Percentiles rank a stretch among this genome's conserved stretches.
Conservation (phyloP, 1,139 yeast genomes). For the Lodderomyces beijingensis region DNA sequence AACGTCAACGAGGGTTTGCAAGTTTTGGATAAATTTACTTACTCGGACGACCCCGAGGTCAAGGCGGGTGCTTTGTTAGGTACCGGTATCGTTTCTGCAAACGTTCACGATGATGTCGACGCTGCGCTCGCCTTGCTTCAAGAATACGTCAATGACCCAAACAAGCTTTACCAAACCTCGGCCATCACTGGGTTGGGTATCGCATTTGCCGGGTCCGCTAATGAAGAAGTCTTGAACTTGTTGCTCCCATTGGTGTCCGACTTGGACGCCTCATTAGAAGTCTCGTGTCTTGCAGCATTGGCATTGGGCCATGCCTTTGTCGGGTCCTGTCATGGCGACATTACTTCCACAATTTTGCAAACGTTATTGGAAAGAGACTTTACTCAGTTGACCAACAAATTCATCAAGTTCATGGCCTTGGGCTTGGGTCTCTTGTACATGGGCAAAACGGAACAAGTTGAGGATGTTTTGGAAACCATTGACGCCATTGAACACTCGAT, state of each 20-base stretch:
- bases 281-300: constrained; percentile 81
- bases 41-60: constrained; percentile 80
- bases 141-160: constrained; percentile 61
- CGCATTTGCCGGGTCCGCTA: constrained; percentile 92
- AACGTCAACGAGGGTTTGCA: constrained; percentile 86
- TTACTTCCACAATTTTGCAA: constrained; percentile 85
- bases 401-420: constrained; percentile 85
- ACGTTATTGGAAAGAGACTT: constrained; percentile 83
- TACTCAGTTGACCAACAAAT: constrained; percentile 73
- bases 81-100: constrained; percentile 90
- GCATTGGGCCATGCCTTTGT: constrained; percentile 94
- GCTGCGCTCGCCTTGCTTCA: constrained; percentile 83
- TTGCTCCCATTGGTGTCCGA: constrained; percentile 88
- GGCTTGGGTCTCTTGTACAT: constrained; percentile 90
- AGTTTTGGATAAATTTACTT: constrained; percentile 81
- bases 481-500: constrained; percentile 96
- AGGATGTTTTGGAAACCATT: constrained; percentile 90
- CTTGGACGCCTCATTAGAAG: constrained; percentile 67
- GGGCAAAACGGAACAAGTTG: constrained; percentile 94
- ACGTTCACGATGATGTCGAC: constrained; percentile 94
- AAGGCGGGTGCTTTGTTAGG: constrained; percentile 97
- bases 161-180: constrained; percentile 60
- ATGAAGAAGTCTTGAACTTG: constrained; percentile 75
- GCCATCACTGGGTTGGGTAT: constrained; percentile 91
- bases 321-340: constrained; percentile 93